Percentiles rank a stretch among this genome's conserved stretches.
phyloP scores from a whole-genome alignment of 2,329 filamentous ascomycete species.

The Diaporthe vexans region DNA sequence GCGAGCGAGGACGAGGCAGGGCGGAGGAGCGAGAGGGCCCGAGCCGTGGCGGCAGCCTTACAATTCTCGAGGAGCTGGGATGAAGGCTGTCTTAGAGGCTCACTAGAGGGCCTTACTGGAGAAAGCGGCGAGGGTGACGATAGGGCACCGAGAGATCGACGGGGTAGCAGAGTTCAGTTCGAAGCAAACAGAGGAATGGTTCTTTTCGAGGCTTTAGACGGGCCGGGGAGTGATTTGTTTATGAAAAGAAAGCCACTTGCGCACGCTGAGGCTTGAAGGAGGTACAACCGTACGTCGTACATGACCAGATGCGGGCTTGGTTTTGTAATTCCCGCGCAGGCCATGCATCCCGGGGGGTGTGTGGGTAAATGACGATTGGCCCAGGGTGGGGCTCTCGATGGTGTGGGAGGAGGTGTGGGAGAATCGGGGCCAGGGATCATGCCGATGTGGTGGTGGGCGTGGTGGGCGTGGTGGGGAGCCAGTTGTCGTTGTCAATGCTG shows the following conservation, averaged over 20 bases:
- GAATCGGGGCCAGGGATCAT: conserved; percentile 35
- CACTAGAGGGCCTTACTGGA: conserved; percentile 30
- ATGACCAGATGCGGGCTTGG: conserved; percentile 36
- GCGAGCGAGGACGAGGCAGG: conserved; percentile 12
- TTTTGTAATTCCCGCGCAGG: conserved; percentile 36
- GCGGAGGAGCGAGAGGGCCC: conserved; percentile 15
- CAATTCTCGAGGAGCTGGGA: conserved; percentile 33
- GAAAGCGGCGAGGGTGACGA: conserved; percentile 16
- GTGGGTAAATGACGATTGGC: conserved; percentile 41
- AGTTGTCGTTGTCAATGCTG: conserved; percentile 19
- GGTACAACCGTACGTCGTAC: conserved; percentile 30
- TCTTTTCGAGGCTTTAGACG: conserved; percentile 29
- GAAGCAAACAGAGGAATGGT: conserved; percentile 33
- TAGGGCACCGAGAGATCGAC: conserved; percentile 29
- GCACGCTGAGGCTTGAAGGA: conserved; percentile 29
- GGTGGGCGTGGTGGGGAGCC: conserved; percentile 11
- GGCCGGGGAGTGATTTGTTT: conserved; percentile 34
- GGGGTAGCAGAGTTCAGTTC: conserved; percentile 14
- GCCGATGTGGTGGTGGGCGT: conserved; percentile 12
- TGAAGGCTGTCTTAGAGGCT: conserved; percentile 29
- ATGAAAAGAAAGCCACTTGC: conserved; percentile 37
- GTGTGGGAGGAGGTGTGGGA: conserved; percentile 38
- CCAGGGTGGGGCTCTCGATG: conserved; percentile 32
- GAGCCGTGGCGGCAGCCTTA: conserved; percentile 32
- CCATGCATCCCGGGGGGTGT: conserved; percentile 39